A percentile compares a stretch with the other conserved stretches of the same genome.
Conservation (phyloP, 192 early-diverging fungal species). For the Kappamyces sp. region DNA sequence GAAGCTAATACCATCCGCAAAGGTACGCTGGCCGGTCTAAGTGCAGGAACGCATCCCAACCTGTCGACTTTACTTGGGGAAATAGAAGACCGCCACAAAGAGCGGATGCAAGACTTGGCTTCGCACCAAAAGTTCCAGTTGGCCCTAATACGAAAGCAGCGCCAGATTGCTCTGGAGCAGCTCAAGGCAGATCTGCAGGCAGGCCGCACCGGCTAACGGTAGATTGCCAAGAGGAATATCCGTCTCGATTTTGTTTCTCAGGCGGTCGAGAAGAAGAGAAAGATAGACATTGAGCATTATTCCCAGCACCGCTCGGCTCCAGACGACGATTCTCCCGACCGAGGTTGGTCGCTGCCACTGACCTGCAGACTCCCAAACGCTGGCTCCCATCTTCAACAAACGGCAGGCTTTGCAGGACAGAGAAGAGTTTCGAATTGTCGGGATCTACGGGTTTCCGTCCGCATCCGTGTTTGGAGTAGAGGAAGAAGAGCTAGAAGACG, state of each 20-base stretch:
- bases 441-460: conserved; percentile 3
- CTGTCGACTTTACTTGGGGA: not conserved
- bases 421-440: conserved; percentile 2
- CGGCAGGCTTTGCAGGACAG: conserved; percentile 1
- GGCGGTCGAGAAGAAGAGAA: no score
- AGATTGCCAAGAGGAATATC: no score
- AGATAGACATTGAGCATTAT: no score
- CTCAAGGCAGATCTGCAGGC: not conserved
- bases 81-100: conserved; percentile 4
- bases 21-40: not conserved
- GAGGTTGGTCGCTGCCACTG: no score
- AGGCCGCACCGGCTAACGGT: not conserved
- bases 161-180: conserved; percentile 1
- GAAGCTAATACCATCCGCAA: conserved; percentile 1
- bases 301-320: no score
- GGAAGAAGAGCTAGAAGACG: conserved; percentile 7
- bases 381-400: conserved; percentile 7
- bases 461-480: conserved; percentile 1
- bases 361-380: conserved; percentile 1
- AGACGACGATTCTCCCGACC: no score
- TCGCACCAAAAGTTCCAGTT: conserved; percentile 4
- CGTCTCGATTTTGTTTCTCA: no score
- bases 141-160: conserved; percentile 9
- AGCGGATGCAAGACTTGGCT: not conserved
- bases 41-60: conserved; percentile 9